These are phyloP conservation scores for Suhomyces wounanorum DNA, from an alignment of 1,139 yeast genomes.

Conservation along the genomic window DNA sequence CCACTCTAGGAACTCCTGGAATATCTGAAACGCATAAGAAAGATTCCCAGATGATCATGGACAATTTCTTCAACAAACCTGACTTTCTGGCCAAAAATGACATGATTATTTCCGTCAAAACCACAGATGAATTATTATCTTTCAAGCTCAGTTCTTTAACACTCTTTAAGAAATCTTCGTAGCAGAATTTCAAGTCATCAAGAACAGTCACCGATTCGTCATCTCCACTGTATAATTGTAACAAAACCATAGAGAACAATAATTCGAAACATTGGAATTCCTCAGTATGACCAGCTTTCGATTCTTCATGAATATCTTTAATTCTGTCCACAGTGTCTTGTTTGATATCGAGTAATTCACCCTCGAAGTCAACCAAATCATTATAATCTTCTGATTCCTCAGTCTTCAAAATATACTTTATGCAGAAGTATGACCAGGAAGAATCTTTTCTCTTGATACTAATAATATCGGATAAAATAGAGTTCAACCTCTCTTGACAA, in stretches of 20 bases:
- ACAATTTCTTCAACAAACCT: slow-evolving; percentile 67
- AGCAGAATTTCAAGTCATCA: slow-evolving; percentile 66
- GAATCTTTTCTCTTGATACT: slow-evolving; percentile 43
- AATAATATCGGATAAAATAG: slow-evolving; percentile 64
- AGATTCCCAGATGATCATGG: slow-evolving; percentile 75
- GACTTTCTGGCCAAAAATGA: slow-evolving; percentile 76
- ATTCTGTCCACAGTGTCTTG: slow-evolving; percentile 54
- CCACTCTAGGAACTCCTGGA: slow-evolving; percentile 30
- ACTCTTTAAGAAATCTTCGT: slow-evolving; percentile 37
- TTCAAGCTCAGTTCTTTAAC: slow-evolving; percentile 9
- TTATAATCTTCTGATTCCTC: slow-evolving; percentile 26
- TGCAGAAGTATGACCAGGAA: slow-evolving; percentile 58
- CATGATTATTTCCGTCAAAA: slow-evolving; percentile 77
- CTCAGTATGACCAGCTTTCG: slow-evolving; percentile 18
- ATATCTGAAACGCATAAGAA: slow-evolving; percentile 37
- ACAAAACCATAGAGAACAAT: slow-evolving; percentile 71
- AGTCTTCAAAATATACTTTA: slow-evolving; percentile 30
- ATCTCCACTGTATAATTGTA: slow-evolving; percentile 80
- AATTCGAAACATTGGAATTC: slow-evolving; percentile 59
- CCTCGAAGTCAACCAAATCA: slow-evolving; percentile 54
- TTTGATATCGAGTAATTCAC: slow-evolving; percentile 50
- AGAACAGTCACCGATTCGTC: slow-evolving; percentile 76
- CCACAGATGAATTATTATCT: slow-evolving; percentile 49
- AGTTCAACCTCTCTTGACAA: slow-evolving; percentile 62
- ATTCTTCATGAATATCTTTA: slow-evolving; percentile 41